phyloP scores from a whole-genome alignment of 306 rosid species.

The Nissolia schottii region DNA sequence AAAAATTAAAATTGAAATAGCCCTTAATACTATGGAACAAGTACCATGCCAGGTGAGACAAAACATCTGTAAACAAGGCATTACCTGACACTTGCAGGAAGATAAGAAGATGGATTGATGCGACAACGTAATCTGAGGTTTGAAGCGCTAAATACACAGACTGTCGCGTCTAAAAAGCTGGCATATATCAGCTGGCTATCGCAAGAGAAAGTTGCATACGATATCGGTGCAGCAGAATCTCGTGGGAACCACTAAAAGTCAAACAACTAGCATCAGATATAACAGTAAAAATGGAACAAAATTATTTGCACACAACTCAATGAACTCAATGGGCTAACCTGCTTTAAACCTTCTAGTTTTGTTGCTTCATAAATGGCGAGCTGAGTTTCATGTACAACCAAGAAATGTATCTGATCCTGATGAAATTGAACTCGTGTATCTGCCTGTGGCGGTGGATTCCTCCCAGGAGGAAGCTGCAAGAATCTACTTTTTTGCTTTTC shows the following conservation, averaged over 20 bases:
- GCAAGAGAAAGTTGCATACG: conserved; percentile 88
- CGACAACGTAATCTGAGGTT: conserved; percentile 85
- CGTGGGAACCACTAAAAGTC: conserved; percentile 58
- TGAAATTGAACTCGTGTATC: conserved; percentile 95
- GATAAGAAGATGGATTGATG: conserved; percentile 80
- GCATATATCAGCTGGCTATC: conserved; percentile 92
- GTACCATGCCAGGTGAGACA: not conserved
- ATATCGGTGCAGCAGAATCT: conserved; percentile 78
- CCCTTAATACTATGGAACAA: not conserved
- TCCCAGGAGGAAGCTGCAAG: conserved; percentile 86
- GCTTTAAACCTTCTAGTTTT: conserved; percentile 73
- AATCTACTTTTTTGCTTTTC: conserved; percentile 81
- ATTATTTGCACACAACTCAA: not conserved
- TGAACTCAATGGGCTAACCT: conserved; percentile 41
- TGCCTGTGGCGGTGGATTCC: conserved; percentile 65
- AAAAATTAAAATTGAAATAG: not conserved
- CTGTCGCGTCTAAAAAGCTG: conserved; percentile 81
- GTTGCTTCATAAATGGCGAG: conserved; percentile 86
- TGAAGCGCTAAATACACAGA: conserved; percentile 68
- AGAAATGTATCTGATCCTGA: conserved; percentile 81
- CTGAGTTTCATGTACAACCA: conserved; percentile 94
- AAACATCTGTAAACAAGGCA: not conserved
- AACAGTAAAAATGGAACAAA: not conserved
- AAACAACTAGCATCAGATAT: not conserved
- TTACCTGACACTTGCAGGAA: conserved; percentile 76